phyloP scores from a whole-genome alignment of 2,329 filamentous ascomycete genomes.

The Hypomyces rosellus region DNA sequence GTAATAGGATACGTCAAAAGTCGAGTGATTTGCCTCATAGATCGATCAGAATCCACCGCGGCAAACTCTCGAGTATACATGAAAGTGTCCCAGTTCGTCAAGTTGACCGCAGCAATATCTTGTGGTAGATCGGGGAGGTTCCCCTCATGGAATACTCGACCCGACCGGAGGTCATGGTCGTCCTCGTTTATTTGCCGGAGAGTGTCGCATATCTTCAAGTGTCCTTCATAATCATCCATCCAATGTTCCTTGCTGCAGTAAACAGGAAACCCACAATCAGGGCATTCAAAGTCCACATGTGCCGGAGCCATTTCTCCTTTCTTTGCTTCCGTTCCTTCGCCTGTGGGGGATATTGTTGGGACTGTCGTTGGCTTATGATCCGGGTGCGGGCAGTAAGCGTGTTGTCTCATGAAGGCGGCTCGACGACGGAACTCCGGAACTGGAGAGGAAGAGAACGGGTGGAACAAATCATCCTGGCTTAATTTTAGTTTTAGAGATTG shows the following conservation, averaged over 20 bases:
- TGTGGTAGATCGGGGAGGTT: conserved; percentile 84
- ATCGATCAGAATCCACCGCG: conserved; percentile 84
- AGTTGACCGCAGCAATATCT: conserved; percentile 88
- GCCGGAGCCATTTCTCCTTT: conserved; percentile 59
- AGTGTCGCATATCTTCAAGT: conserved; percentile 87
- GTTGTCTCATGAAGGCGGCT: conserved; percentile 85
- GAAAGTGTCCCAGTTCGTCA: conserved; percentile 98
- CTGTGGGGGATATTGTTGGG: conserved; percentile 57
- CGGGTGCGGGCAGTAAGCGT: conserved; percentile 89
- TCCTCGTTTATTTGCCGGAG: conserved; percentile 94
- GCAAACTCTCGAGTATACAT: conserved; percentile 87
- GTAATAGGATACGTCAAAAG: conserved; percentile 92
- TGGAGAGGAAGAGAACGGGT: conserved; percentile 83
- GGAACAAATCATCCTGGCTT: conserved; percentile 78
- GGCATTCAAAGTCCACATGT: conserved; percentile 90
- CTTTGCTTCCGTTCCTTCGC: conserved; percentile 51
- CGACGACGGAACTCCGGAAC: conserved; percentile 80
- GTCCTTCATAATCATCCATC: conserved; percentile 90
- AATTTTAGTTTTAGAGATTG: conserved; percentile 35
- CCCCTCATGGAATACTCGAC: conserved; percentile 89
- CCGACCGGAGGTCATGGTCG: conserved; percentile 88
- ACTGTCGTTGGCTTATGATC: conserved; percentile 71
- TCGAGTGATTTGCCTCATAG: conserved; percentile 87
- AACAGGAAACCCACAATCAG: conserved; percentile 89
- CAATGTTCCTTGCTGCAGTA: conserved; percentile 94